These are phyloP conservation scores for Alnus rubra DNA, from an alignment of 306 rosid species.

Conservation along the genomic window DNA sequence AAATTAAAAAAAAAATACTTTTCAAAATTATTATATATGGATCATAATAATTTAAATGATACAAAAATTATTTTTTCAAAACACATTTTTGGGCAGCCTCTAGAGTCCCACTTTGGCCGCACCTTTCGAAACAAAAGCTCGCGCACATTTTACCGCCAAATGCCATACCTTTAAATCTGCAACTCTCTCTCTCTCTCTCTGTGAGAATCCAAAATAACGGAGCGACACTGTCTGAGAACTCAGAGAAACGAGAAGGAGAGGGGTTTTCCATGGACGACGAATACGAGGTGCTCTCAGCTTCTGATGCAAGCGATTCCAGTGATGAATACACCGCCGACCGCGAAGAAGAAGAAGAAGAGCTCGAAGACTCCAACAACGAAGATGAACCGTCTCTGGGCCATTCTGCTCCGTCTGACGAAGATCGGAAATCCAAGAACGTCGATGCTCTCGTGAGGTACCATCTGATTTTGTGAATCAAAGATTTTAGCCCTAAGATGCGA, in stretches of 20 bases:
- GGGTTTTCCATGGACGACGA: constrained; percentile 47
- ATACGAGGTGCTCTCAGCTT: constrained; percentile 45
- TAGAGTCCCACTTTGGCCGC: not conserved
- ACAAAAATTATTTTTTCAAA: too few species aligned
- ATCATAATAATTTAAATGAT: too few species aligned
- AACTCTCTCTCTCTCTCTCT: not conserved
- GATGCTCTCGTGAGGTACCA: constrained; percentile 77
- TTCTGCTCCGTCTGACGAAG: constrained; percentile 35
- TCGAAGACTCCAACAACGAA: constrained; percentile 11
- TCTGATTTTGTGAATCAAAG: not conserved
- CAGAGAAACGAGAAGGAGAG: constrained; percentile 22
- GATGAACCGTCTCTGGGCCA: not conserved
- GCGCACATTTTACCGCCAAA: constrained; percentile 6
- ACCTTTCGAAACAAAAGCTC: not conserved
- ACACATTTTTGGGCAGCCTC: too few species aligned
- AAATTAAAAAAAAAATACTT: too few species aligned
- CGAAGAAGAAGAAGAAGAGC: constrained; percentile 28
- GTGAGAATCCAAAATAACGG: too few species aligned
- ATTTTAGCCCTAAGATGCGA: not conserved
- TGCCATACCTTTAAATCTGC: constrained; percentile 6
- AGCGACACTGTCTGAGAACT: constrained; percentile 1
- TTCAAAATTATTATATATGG: too few species aligned
- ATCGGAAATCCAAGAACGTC: constrained; percentile 76
- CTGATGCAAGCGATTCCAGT: constrained; percentile 47
- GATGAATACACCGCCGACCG: constrained; percentile 39